These are phyloP conservation scores for Spongispora temasekensis DNA, from an alignment of 1,284 basidiomycete genomes.

Conservation along the genomic window DNA sequence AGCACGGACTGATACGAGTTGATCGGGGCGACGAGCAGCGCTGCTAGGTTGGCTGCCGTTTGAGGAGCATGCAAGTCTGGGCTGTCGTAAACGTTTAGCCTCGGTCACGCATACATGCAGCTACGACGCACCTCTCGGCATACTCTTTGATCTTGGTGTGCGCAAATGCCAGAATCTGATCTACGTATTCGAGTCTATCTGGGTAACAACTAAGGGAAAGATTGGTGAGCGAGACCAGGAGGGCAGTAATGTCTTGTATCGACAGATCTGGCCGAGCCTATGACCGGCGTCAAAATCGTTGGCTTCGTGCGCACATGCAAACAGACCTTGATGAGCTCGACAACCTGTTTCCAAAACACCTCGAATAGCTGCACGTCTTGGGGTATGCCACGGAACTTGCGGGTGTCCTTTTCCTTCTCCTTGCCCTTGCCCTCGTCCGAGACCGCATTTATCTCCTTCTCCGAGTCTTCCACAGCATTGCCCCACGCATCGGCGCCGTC, in stretches of 20 bases:
- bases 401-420: conserved; percentile 61
- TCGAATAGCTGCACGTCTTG: conserved; percentile 92
- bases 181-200: conserved; percentile 91
- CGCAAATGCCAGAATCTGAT: conserved; percentile 89
- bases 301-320: neutral
- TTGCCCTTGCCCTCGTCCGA: conserved; percentile 43
- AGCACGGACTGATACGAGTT: conserved; percentile 93
- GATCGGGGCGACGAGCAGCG: conserved; percentile 88
- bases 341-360: conserved; percentile 98
- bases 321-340: conserved; percentile 88
- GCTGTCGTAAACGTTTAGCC: conserved; percentile 41
- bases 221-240: conserved; percentile 91
- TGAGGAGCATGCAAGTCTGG: conserved; percentile 85
- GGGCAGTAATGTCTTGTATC: conserved; percentile 93
- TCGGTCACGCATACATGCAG: neutral
- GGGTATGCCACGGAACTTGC: conserved; percentile 88
- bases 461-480: conserved; percentile 31
- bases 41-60: conserved; percentile 86
- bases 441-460: conserved; percentile 35
- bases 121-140: conserved; percentile 62
- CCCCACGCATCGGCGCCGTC: conserved; percentile 39
- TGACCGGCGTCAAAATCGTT: conserved; percentile 1
- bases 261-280: conserved; percentile 93
- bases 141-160: conserved; percentile 85
- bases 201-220: conserved; percentile 94